Evolutionary conservation across 352 stramenopile species (phyloP).

Genomic region (Phytophthora hybrid): DNA sequence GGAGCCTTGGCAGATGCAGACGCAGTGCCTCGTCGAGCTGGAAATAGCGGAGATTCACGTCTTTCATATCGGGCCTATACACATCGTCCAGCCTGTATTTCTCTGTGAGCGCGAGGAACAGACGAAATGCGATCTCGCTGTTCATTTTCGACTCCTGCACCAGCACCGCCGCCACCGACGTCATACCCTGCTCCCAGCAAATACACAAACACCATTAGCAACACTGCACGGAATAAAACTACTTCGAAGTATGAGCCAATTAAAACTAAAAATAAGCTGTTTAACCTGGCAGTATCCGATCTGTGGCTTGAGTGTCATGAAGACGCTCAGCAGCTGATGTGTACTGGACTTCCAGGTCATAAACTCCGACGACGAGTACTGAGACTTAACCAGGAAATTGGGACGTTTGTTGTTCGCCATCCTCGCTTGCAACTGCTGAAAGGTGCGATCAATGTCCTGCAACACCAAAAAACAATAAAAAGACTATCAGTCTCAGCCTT

Average conservation of each 20-base stretch:
- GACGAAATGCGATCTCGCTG: conserved; percentile 53
- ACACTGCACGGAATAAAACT: background rate
- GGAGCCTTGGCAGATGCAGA: conserved; percentile 47
- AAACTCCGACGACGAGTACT: conserved; percentile 44
- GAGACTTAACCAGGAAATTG: conserved; percentile 34
- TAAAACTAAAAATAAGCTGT: background rate
- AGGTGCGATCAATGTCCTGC: conserved; percentile 59
- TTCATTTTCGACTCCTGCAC: conserved; percentile 59
- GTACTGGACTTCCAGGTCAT: conserved; percentile 48
- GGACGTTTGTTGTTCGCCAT: conserved; percentile 30
- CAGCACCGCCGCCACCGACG: conserved; percentile 49
- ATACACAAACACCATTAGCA: background rate
- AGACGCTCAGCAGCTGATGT: conserved; percentile 51
- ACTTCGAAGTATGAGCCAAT: too few relatives aligned
- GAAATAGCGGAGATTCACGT: conserved; percentile 64
- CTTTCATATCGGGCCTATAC: conserved; percentile 59
- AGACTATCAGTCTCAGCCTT: background rate
- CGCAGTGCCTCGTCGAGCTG: conserved; percentile 55
- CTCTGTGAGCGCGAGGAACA: conserved; percentile 62
- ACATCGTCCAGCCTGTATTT: conserved; percentile 60
- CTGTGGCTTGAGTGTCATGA: conserved; percentile 59
- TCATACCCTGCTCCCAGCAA: conserved; percentile 49
- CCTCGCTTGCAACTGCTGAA: conserved; percentile 47
- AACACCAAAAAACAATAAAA: background rate
- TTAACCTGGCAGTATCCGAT: conserved; percentile 64